Conservation (phyloP, 2,329 filamentous ascomycete species). For the Fusarium circinatum region DNA sequence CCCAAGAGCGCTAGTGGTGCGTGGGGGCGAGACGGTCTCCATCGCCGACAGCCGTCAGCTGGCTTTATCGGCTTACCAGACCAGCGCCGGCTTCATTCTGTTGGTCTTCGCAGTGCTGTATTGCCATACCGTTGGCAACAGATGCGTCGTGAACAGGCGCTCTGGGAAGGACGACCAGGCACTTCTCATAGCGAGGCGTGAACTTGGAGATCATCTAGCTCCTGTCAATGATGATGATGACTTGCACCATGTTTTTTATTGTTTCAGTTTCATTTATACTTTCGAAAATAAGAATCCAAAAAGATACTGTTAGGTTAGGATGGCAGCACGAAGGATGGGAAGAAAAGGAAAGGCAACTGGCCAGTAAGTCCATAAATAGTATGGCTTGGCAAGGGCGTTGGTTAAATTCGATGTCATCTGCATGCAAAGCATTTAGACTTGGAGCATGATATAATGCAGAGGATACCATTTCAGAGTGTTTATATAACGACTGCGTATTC, state of each 20-base stretch:
- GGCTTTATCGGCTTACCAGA: constrained; percentile 42
- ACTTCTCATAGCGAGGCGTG: constrained; percentile 43
- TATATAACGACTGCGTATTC: constrained; percentile 31
- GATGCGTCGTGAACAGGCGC: constrained; percentile 33
- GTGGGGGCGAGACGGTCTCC: constrained; percentile 12
- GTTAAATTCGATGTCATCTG: constrained; percentile 21
- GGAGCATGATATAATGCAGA: constrained; percentile 27
- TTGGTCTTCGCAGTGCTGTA: constrained; percentile 43
- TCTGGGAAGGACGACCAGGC: constrained; percentile 37
- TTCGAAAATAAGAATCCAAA: background rate
- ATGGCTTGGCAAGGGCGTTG: constrained; percentile 33
- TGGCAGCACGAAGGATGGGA: background rate
- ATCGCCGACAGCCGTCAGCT: constrained; percentile 41
- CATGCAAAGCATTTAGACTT: constrained; percentile 27
- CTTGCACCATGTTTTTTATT: constrained; percentile 1
- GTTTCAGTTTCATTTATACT: background rate
- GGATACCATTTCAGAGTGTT: constrained; percentile 36
- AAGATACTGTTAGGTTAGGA: background rate
- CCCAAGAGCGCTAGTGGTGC: constrained; percentile 37
- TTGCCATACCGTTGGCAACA: constrained; percentile 43
- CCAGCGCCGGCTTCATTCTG: constrained; percentile 37
- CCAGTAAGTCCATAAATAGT: constrained; percentile 9
- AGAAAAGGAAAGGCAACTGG: constrained; percentile 14
- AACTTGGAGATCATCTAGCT: background rate
- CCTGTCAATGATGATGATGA: background rate